Percentiles rank a stretch among this genome's conserved stretches.
phyloP scores from a whole-genome alignment of 2,329 filamentous ascomycete species.

The Cadophora sp. region DNA sequence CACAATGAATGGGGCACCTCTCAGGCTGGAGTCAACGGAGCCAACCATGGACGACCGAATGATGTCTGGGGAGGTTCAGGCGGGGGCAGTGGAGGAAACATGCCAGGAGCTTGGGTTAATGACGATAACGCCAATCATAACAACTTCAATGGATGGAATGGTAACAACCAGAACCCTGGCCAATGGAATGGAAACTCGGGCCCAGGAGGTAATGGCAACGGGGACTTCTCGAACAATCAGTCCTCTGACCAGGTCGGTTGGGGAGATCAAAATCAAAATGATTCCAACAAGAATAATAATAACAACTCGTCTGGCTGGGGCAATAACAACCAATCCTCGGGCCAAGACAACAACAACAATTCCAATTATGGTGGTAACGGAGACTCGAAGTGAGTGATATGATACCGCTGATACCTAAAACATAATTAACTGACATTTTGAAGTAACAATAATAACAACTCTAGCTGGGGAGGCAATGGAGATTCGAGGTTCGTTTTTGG shows the following conservation, averaged over 20 bases:
- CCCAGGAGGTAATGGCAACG: slow-evolving; percentile 3
- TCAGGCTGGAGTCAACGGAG: not conserved
- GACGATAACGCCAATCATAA: slow-evolving; percentile 1
- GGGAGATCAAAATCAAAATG: slow-evolving; percentile 9
- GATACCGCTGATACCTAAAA: no score
- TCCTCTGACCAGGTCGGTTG: not conserved
- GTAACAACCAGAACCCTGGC: slow-evolving; percentile 2
- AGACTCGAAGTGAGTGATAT: not conserved
- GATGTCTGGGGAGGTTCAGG: not conserved
- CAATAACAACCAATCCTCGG: slow-evolving; percentile 4
- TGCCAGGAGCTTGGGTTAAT: slow-evolving; percentile 12
- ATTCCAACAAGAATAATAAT: slow-evolving; percentile 14
- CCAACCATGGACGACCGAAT: not conserved
- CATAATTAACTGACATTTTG: not conserved
- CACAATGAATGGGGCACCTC: not conserved
- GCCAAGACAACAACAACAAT: not conserved
- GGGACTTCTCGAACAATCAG: slow-evolving; percentile 7
- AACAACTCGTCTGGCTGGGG: slow-evolving; percentile 11
- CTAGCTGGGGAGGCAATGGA: slow-evolving; percentile 9
- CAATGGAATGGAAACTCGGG: not conserved
- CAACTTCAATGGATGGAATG: not conserved
- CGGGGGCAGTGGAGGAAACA: slow-evolving; percentile 2
- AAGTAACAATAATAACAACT: slow-evolving; percentile 16
- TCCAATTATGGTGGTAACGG: not conserved
- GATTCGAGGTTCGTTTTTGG: not conserved